Evolutionary conservation across 768 basidiomycete genomes (phyloP), one percentile per base, ranked within the genome.

Genomic region (Boletellus emodensis): DNA sequence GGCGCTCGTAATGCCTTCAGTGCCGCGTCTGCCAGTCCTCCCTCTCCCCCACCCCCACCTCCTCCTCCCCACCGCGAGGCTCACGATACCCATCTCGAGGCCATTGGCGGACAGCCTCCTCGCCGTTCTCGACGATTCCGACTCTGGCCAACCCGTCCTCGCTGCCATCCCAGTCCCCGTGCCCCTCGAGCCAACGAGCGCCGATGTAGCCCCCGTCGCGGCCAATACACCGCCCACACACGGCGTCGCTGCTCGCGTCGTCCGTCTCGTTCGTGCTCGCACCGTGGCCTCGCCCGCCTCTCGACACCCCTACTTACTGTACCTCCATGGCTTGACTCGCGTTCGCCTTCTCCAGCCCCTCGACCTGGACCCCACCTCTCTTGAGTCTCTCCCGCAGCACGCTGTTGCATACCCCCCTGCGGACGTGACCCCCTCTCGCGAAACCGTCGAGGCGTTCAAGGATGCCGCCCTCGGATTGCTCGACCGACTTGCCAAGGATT

Each of bases 171-270:
- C 87, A 0, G 64, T 79, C 14, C 70, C 43, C 61, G 68, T 44
- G 36, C 63, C 51, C 34, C 32, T 58, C 52, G 63, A 63, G n/a
- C 40, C 55, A 10, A 32, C 14, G 1, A 46, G 24, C 44, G 15
- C 52, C n/a, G 61, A 58, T 44, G 38, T 24, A n/a, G 36, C 46
- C 3, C 46, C 53, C 14, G 40, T 42, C 15, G 20, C 52, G 2
- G 14, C 43, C 3, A 36, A 55, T 50, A 52, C 49, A 13, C 61
- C 57, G 10, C 70, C 81, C 32, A 76, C 80, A 37, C 84, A 79
- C 74, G 89, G 84, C 1, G 82, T 83, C 9, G 81, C 85, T 10
- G 85, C 88, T 10, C 81, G 85, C 30, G 77, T 92, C 37, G 71
- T 85, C 6, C 80, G 87, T 11, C 74, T 92, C 43, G 80, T 84